These are phyloP conservation scores for Delphinella strobiligena DNA, from an alignment of 2,329 filamentous ascomycete genomes.

Conservation along the genomic window DNA sequence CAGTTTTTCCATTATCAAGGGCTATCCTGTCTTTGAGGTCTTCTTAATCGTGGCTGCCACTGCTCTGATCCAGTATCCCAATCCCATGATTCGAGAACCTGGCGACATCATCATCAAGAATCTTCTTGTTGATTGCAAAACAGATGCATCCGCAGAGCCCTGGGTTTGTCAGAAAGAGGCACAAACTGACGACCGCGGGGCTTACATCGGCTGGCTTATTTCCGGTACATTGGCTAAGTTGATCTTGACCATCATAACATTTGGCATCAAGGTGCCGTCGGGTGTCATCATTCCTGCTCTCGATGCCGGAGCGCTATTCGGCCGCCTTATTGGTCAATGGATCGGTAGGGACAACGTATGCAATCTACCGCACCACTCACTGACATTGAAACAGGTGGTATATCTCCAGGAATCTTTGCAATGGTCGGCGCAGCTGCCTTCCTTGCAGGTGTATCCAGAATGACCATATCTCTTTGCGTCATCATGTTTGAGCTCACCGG, in stretches of 20 bases:
- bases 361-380: not conserved
- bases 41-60: slow-evolving; percentile 42
- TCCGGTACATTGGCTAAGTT: slow-evolving; percentile 44
- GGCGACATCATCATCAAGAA: slow-evolving; percentile 46
- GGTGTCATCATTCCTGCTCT: slow-evolving; percentile 50
- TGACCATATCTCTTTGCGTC: slow-evolving; percentile 47
- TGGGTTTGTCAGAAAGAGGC: slow-evolving; percentile 43
- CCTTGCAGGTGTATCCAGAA: slow-evolving; percentile 45
- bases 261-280: slow-evolving; percentile 48
- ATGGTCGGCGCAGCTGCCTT: slow-evolving; percentile 50
- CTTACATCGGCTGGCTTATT: slow-evolving; percentile 39
- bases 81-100: slow-evolving; percentile 41
- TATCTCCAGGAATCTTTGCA: slow-evolving; percentile 48
- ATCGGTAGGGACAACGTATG: slow-evolving; percentile 15
- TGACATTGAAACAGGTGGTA: slow-evolving; percentile 15
- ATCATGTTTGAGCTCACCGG: slow-evolving; percentile 53
- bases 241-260: slow-evolving; percentile 45
- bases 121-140: slow-evolving; percentile 42
- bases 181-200: slow-evolving; percentile 18
- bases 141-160: slow-evolving; percentile 19
- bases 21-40: slow-evolving; percentile 44
- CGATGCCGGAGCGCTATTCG: slow-evolving; percentile 46
- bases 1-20: slow-evolving; percentile 39
- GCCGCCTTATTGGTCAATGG: slow-evolving; percentile 38
- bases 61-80: slow-evolving; percentile 43